Base-by-base conservation (phyloP, 192 early-diverging fungal species). In the Backusella sp. region DNA sequence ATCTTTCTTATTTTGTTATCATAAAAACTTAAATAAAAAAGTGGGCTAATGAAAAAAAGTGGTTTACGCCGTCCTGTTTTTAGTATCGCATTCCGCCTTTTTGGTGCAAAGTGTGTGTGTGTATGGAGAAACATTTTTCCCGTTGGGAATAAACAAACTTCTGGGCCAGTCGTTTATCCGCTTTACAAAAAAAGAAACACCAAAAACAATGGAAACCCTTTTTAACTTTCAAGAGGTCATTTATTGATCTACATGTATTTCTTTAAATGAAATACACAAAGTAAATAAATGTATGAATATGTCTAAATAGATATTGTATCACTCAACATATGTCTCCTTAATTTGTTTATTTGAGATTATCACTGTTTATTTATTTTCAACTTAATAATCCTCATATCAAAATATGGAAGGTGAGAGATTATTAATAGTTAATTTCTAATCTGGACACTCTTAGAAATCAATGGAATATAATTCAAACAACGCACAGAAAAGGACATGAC, bases 231-330 rank as follows among this genome's bases (percentile, higher is more conserved):
- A 44, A 44, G 14, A 17, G 42, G 42, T 44, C 42, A 44, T 44
- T 49, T 49, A 49, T 59, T 59, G 53, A 59, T 59, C 53, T 59
- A 23, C 53, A 26, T 6, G 7, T 19, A 49, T 19, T 26, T 26
- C 9, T 62, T 62, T 62, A 62, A 26, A 62, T 62, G 26, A 62
- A 28, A 62, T 62, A 12, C 11, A 59, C 9, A 59, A 28, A 62
- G 23, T 62, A 62, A 62, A 62, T 62, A 62, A 53, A 62, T 62
- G 3, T 62, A 62, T 62, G 21, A 62, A 62, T 62, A 11, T 62
- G 56, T 28, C 26, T 62, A 62, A 28, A 62, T 62, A 62, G 4
- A 26, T 62, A 62, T 62, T 28, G 26, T 12, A 28, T 62, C 9
- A 59, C n/a, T 23, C 4, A 23, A 12, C 23, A 14, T 14, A 14